Evolutionary conservation across 352 stramenopile species (phyloP).

Genomic region (Globisporangium echinulatum): DNA sequence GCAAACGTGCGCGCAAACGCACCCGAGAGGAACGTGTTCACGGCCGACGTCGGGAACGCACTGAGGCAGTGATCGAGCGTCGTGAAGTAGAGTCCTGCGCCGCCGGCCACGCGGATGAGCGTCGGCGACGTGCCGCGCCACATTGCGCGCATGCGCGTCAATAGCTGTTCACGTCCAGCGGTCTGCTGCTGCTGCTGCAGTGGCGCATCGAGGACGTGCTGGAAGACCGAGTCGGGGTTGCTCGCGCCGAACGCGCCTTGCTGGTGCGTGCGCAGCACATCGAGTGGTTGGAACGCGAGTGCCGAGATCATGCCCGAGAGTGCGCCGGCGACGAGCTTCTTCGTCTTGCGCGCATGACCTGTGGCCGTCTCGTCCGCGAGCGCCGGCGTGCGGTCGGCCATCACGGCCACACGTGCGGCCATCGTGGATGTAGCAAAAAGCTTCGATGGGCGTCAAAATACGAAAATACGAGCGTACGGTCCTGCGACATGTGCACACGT

Average conservation of each 20-base stretch:
- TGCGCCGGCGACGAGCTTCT: slow-evolving; percentile 64
- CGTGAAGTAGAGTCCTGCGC: slow-evolving; percentile 80
- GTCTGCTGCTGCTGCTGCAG: slow-evolving; percentile 9
- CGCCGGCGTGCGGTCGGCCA: slow-evolving; percentile 1
- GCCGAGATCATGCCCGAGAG: slow-evolving; percentile 75
- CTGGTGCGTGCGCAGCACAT: slow-evolving; percentile 81
- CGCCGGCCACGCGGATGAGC: slow-evolving; percentile 72
- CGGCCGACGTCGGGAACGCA: slow-evolving; percentile 37
- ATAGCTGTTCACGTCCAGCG: slow-evolving; percentile 11
- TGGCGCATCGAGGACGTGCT: slow-evolving; percentile 7
- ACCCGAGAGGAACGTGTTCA: slow-evolving; percentile 78
- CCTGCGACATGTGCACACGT: neutral
- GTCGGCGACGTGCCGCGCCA: slow-evolving; percentile 81
- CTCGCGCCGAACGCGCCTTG: slow-evolving; percentile 61
- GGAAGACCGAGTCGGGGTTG: slow-evolving; percentile 1
- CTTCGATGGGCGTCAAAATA: neutral
- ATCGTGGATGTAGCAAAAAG: slow-evolving; percentile 1
- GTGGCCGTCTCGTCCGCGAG: slow-evolving; percentile 2
- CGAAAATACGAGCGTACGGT: neutral
- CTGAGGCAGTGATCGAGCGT: slow-evolving; percentile 67
- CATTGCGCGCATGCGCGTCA: slow-evolving; percentile 49
- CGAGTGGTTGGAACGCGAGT: slow-evolving; percentile 79
- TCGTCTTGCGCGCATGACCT: slow-evolving; percentile 41
- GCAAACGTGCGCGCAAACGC: slow-evolving; percentile 84
- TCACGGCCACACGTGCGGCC: slow-evolving; percentile 6